Percentiles rank a stretch among this genome's conserved stretches.
Conservation (phyloP, 139 green algal genomes). For the Chlorella sorokiniana region DNA sequence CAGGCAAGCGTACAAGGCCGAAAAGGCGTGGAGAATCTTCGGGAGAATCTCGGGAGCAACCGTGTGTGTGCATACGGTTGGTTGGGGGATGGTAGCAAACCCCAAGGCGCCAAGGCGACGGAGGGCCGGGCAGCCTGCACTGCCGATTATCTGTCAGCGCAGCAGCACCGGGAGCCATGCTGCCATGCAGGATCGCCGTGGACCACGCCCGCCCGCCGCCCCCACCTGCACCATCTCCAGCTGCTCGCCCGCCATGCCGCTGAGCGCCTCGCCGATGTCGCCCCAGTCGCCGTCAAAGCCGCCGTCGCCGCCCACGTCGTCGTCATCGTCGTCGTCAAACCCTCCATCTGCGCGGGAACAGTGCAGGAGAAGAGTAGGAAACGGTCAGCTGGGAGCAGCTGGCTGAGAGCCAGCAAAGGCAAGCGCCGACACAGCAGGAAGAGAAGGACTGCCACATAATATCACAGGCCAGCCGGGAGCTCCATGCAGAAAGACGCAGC, state of each 20-base stretch:
- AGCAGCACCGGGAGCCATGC: too few relatives aligned
- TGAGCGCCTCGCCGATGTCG: neutral
- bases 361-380: neutral
- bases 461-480: too few relatives aligned
- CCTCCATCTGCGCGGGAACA: neutral
- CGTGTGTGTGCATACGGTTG: too few relatives aligned
- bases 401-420: neutral
- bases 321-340: slow-evolving; percentile 8
- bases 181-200: too few relatives aligned
- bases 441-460: neutral
- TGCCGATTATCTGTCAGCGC: neutral
- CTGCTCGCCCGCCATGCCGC: neutral
- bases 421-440: neutral
- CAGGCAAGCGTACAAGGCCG: neutral
- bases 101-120: too few relatives aligned
- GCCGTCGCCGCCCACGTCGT: slow-evolving; percentile 25
- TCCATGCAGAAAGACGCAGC: neutral
- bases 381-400: too few relatives aligned
- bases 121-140: too few relatives aligned
- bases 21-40: too few relatives aligned
- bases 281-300: slow-evolving; percentile 35
- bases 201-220: neutral
- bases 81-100: too few relatives aligned
- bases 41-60: too few relatives aligned
- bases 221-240: slow-evolving; percentile 11